Conservation (phyloP, 306 rosid genomes). For the Vigna hirtella region DNA sequence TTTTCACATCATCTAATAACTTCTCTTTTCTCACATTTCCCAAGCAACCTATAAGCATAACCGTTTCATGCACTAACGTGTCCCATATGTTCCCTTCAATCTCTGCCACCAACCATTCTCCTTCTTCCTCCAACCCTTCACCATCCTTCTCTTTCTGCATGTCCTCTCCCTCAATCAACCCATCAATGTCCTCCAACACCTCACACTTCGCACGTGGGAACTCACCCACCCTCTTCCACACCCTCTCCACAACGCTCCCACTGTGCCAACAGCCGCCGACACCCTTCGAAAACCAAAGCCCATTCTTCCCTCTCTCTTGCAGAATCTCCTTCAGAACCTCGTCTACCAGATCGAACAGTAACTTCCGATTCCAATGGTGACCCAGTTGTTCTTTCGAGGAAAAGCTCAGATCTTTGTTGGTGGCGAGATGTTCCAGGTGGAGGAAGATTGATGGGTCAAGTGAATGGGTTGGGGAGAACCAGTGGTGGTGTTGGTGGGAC, state of each 20-base stretch:
- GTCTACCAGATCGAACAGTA: conserved; percentile 67
- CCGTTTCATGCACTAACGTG: conserved; percentile 73
- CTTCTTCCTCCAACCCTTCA: conserved; percentile 63
- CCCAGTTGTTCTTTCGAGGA: conserved; percentile 36
- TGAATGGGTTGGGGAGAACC: conserved; percentile 61
- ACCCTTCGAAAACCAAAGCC: conserved; percentile 27
- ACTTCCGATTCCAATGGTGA: conserved; percentile 55
- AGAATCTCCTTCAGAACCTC: conserved; percentile 63
- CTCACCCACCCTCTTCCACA: conserved; percentile 62
- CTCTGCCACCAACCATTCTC: conserved; percentile 59
- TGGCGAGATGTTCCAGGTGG: conserved; percentile 50
- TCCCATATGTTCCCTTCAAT: conserved; percentile 71
- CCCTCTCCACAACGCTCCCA: conserved; percentile 40
- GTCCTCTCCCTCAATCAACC: conserved; percentile 62
- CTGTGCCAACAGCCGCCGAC: neutral
- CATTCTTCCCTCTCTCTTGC: conserved; percentile 4
- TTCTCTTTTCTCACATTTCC: neutral
- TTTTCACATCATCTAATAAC: neutral
- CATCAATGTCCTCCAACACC: conserved; percentile 80
- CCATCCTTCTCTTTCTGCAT: conserved; percentile 37
- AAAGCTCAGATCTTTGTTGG: conserved; percentile 33
- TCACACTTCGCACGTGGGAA: conserved; percentile 65
- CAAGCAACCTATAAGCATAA: neutral
- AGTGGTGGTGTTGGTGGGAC: neutral
- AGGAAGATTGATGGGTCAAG: conserved; percentile 70